phyloP scores from a whole-genome alignment of 192 early-diverging fungal genomes.

The Linnemannia zychae region DNA sequence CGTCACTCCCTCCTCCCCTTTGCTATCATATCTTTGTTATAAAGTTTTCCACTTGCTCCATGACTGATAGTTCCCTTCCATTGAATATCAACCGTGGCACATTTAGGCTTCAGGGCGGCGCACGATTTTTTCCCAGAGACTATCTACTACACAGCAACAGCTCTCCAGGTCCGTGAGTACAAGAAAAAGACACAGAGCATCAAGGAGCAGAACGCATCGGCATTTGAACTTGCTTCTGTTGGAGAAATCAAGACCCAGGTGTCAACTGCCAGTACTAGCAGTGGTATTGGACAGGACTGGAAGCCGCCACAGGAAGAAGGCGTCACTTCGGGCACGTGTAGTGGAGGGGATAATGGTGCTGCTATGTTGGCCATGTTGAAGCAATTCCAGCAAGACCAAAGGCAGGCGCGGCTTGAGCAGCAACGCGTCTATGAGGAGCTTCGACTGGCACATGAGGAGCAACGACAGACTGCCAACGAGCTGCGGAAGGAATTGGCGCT shows the following conservation, averaged over 20 bases:
- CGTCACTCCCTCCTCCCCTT: not conserved
- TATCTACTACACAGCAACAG: conserved; percentile 15
- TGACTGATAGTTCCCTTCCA: too few relatives aligned
- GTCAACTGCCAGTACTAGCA: too few relatives aligned
- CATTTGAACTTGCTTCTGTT: not conserved
- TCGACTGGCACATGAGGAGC: too few relatives aligned
- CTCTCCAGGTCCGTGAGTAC: not conserved
- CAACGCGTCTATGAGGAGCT: not conserved
- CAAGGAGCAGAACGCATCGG: not conserved
- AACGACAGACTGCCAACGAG: not conserved
- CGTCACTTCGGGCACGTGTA: not conserved
- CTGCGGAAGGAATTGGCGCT: not conserved
- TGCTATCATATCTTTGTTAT: not conserved
- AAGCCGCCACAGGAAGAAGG: not conserved
- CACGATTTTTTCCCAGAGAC: conserved; percentile 2
- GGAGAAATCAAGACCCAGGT: not conserved
- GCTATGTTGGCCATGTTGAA: not conserved
- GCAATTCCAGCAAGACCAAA: not conserved
- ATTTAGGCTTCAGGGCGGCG: conserved; percentile 1
- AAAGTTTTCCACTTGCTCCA: too few relatives aligned
- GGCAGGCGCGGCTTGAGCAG: not conserved
- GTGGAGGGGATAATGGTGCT: not conserved
- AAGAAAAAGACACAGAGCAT: not conserved
- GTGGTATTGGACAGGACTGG: not conserved
- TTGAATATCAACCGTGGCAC: too few relatives aligned